Evolutionary conservation across 2,329 filamentous ascomycete species (phyloP).

Genomic region (Microcyclospora pomicola): DNA sequence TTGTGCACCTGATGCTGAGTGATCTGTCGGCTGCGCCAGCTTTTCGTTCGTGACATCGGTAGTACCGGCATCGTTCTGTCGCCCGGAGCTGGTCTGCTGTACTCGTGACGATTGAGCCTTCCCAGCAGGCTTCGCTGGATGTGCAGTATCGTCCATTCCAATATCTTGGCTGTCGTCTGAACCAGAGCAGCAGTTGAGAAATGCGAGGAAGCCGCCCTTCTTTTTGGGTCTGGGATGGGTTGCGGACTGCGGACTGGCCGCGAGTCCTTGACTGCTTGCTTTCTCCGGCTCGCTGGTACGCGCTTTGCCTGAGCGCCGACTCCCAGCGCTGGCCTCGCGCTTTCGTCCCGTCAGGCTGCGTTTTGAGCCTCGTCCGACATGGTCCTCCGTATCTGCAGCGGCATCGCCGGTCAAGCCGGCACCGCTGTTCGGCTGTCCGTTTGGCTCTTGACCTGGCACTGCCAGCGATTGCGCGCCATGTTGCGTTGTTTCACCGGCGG

Average conservation of each 20-base stretch:
- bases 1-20: background rate
- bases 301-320: slow-evolving; percentile 30
- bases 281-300: slow-evolving; percentile 27
- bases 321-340: slow-evolving; percentile 32
- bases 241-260: slow-evolving; percentile 17
- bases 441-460: slow-evolving; percentile 4
- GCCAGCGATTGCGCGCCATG: slow-evolving; percentile 9
- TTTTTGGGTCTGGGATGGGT: slow-evolving; percentile 26
- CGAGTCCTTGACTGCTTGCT: slow-evolving; percentile 20
- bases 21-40: slow-evolving; percentile 7
- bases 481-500: slow-evolving; percentile 3
- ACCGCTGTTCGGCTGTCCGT: slow-evolving; percentile 10
- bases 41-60: slow-evolving; percentile 33
- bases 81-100: slow-evolving; percentile 29
- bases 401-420: slow-evolving; percentile 31
- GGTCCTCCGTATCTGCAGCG: slow-evolving; percentile 30
- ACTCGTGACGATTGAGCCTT: slow-evolving; percentile 24
- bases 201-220: slow-evolving; percentile 30
- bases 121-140: slow-evolving; percentile 29
- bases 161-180: slow-evolving; percentile 47
- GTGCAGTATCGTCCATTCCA: slow-evolving; percentile 38
- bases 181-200: slow-evolving; percentile 54
- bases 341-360: slow-evolving; percentile 33
- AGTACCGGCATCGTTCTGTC: slow-evolving; percentile 27
- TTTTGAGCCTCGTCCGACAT: slow-evolving; percentile 31